Evolutionary conservation across 2,329 filamentous ascomycete genomes (phyloP).

Genomic region (Colletotrichum zoysiae): DNA sequence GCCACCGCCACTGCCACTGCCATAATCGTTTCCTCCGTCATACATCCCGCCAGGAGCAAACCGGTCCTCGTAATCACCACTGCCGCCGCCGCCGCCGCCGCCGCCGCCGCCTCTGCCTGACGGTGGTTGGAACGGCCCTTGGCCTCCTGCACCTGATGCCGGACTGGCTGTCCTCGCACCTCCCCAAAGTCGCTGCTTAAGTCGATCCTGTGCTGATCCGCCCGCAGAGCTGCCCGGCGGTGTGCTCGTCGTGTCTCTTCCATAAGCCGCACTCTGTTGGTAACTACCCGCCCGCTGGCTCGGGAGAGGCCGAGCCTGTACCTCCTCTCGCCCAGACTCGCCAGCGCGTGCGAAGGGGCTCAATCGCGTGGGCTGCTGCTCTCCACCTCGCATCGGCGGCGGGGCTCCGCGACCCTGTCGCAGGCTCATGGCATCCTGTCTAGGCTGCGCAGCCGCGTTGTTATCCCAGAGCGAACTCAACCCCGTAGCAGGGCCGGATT

Average conservation of each 20-base stretch:
- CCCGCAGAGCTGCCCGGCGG: constrained; percentile 54
- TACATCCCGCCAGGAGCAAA: constrained; percentile 61
- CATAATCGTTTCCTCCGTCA: constrained; percentile 48
- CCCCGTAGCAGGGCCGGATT: constrained; percentile 48
- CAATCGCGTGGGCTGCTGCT: constrained; percentile 47
- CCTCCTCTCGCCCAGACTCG: constrained; percentile 50
- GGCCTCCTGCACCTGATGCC: constrained; percentile 49
- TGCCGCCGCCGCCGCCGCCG: constrained; percentile 41
- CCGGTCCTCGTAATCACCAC: constrained; percentile 58
- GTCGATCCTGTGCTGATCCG: constrained; percentile 80
- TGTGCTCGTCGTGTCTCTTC: constrained; percentile 46
- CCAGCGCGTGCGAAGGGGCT: constrained; percentile 49
- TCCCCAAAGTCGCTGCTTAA: constrained; percentile 84
- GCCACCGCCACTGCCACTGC: constrained; percentile 52
- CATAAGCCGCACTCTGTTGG: constrained; percentile 63
- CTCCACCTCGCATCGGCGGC: constrained; percentile 43
- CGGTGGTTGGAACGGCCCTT: constrained; percentile 63
- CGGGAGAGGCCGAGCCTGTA: constrained; percentile 72
- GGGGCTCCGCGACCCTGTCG: constrained; percentile 57
- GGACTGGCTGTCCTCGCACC: constrained; percentile 70
- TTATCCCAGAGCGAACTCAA: constrained; percentile 72
- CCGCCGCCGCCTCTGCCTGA: constrained; percentile 45
- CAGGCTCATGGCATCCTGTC: constrained; percentile 58
- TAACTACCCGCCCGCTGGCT: constrained; percentile 82
- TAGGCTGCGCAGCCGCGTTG: constrained; percentile 49